These are phyloP conservation scores for Staphylotrichum longicolle DNA, from an alignment of 495 filamentous ascomycete species.

Conservation along the genomic window DNA sequence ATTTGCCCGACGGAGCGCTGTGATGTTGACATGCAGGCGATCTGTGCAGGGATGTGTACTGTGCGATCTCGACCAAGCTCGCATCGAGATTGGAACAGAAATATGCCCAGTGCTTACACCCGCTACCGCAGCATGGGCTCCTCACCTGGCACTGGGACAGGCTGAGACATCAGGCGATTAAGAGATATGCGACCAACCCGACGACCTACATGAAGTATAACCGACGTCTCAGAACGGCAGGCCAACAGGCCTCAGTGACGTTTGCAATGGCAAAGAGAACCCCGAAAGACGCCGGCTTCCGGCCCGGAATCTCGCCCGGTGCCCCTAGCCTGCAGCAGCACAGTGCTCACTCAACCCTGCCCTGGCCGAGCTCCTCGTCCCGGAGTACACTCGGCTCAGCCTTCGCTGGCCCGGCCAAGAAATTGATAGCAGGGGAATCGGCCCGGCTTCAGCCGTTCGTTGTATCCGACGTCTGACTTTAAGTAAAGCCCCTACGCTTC, in stretches of 20 bases:
- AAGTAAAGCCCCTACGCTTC: neutral
- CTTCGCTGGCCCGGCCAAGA: neutral
- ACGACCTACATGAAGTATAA: neutral
- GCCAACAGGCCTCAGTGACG: neutral
- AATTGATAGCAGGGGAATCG: neutral
- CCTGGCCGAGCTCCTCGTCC: neutral
- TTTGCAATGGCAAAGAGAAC: neutral
- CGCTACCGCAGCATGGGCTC: neutral
- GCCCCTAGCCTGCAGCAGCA: neutral
- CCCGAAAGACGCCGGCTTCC: neutral
- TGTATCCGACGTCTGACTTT: neutral
- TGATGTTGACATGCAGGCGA: constrained; percentile 9
- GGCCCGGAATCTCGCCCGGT: neutral
- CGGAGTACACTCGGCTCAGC: neutral
- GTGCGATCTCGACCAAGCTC: neutral
- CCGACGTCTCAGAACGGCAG: neutral
- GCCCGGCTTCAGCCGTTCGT: neutral
- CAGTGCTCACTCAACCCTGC: neutral
- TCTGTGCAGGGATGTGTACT: neutral
- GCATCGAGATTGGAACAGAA: neutral
- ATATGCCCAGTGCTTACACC: neutral
- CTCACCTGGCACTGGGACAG: neutral
- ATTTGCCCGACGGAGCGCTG: neutral
- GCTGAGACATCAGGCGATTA: neutral
- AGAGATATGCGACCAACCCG: no score